Evolutionary conservation across 2,329 filamentous ascomycete species (phyloP), one percentile per base, ranked within the genome.

Genomic region (Fusarium dimerum): DNA sequence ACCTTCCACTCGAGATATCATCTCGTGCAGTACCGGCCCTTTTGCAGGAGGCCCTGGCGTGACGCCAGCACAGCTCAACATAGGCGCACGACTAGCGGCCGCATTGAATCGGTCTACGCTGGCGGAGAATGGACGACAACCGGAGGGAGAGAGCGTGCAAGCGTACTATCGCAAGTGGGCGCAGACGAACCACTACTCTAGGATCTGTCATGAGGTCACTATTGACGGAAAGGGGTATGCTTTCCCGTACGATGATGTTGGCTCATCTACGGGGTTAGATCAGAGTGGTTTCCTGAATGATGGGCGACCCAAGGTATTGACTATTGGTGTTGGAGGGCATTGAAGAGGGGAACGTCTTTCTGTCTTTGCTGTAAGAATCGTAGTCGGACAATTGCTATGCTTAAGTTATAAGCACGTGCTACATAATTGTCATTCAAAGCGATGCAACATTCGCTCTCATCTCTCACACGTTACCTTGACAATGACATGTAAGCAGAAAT

Each of bases 101-200:
- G 88, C 87, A 1, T 83, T 93, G 64, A 91, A 92, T 71, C 80
- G 90, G 18, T 85, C 82, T 34, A 92, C 87, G 11, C 71, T 94
- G 54, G 71, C 89, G 45, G 65, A 71, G 17, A 73, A 80, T 61
- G 48, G 68, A n/a, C 62, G 65, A 58, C 84, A 81, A 71, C 84
- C 82, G 13, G 75, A 80, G 49, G 74, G 75, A 46, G 80, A 82
- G 65, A 56, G 63, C 1, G 70, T 78, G 2, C 66, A 65, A 6
- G 67, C 65, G 9, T 88, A 85, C 66, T 88, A 88, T 69, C 34
- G 51, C 6, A 51, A 48, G 12, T 54, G 48, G 36, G 69, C 78
- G 13, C 50, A 60, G 3, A 87, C 85, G 40, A 89, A 89, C 69
- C 85, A 89, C 68, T 89, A 87, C 67, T 74, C 83, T 44, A 77